Evolutionary conservation across 805 yeast species (phyloP).

Genomic region (Pichia cabralensis): DNA sequence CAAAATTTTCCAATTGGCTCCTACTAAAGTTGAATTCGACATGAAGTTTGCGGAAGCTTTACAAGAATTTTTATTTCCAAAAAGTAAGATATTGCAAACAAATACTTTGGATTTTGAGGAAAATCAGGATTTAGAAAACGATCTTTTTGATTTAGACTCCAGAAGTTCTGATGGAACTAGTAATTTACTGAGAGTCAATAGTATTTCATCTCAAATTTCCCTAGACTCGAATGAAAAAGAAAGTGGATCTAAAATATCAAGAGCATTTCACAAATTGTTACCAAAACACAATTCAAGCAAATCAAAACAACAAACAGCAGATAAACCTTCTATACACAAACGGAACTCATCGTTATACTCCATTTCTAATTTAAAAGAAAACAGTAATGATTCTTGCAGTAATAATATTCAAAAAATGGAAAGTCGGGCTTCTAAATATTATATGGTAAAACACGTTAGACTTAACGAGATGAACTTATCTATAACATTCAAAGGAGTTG

Average conservation of each 20-base stretch:
- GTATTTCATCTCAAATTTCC: constrained; percentile 1
- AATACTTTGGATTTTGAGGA: constrained; percentile 1
- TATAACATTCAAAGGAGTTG: constrained; percentile 73
- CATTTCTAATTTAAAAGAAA: too few relatives aligned
- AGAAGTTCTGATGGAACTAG: constrained; percentile 1
- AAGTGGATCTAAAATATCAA: constrained; percentile 4
- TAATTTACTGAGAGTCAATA: not conserved
- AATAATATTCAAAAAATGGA: constrained; percentile 32
- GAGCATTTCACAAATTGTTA: constrained; percentile 4
- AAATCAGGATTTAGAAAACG: constrained; percentile 5
- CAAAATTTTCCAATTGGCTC: constrained; percentile 40
- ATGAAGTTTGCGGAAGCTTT: constrained; percentile 40
- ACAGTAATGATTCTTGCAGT: too few relatives aligned
- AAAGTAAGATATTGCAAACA: constrained; percentile 8
- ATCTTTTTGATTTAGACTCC: constrained; percentile 2
- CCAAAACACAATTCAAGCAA: constrained; percentile 1
- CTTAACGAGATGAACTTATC: constrained; percentile 29
- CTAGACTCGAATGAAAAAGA: not conserved
- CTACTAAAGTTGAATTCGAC: constrained; percentile 49
- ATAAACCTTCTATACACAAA: too few relatives aligned
- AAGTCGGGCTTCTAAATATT: constrained; percentile 32
- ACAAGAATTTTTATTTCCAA: constrained; percentile 27
- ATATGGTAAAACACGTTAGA: constrained; percentile 28
- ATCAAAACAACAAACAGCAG: too few relatives aligned
- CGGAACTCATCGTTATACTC: too few relatives aligned